Conservation (phyloP, 140 eudicot genomes). For the Cichorium intybus region DNA sequence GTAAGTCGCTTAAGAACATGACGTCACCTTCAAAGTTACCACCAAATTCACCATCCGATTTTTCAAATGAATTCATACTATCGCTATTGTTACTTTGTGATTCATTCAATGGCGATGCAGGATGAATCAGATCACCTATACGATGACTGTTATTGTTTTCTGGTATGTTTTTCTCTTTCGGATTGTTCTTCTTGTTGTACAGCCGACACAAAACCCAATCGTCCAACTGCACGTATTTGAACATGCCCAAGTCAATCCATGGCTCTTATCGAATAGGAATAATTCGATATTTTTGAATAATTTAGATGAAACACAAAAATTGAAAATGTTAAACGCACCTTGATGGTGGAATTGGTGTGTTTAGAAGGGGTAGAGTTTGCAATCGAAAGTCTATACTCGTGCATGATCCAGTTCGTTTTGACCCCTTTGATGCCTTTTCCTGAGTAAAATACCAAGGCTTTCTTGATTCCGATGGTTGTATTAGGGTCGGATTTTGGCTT, state of each 20-base stretch:
- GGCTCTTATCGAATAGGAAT: too few relatives aligned
- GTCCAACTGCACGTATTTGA: slow-evolving; percentile 22
- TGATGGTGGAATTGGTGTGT: not conserved
- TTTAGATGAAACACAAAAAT: not conserved
- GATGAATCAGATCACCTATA: not conserved
- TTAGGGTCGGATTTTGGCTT: slow-evolving; percentile 14
- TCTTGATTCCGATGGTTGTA: slow-evolving; percentile 21
- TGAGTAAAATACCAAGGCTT: slow-evolving; percentile 42
- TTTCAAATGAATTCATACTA: slow-evolving; percentile 28
- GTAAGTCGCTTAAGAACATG: not conserved
- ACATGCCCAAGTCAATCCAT: not conserved
- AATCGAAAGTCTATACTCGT: slow-evolving; percentile 31
- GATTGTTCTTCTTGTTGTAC: slow-evolving; percentile 44
- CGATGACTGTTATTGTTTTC: not conserved
- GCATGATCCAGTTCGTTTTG: slow-evolving; percentile 50
- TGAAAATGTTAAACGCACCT: not conserved
- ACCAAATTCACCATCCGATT: slow-evolving; percentile 27
- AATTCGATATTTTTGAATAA: not conserved
- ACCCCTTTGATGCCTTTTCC: slow-evolving; percentile 34
- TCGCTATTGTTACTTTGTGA: slow-evolving; percentile 21
- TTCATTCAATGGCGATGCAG: slow-evolving; percentile 10
- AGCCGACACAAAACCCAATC: slow-evolving; percentile 46
- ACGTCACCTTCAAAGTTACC: slow-evolving; percentile 4
- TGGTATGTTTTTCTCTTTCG: slow-evolving; percentile 17
- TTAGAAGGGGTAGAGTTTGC: slow-evolving; percentile 8